Conservation (phyloP, 2,329 filamentous ascomycete species). For the Apiospora saccharicola region DNA sequence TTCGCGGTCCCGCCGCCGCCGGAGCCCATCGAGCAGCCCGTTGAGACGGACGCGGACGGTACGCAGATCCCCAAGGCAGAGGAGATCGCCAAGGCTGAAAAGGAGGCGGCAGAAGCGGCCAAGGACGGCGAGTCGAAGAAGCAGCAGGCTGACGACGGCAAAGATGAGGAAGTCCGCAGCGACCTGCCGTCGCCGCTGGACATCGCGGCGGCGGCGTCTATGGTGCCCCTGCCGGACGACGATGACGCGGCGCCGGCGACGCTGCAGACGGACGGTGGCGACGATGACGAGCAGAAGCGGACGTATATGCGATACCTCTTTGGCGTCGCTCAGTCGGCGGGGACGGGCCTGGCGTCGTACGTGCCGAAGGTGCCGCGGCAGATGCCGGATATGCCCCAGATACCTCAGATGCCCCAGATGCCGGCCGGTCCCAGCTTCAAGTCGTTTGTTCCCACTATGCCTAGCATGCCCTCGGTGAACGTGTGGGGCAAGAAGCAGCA, state of each 20-base stretch:
- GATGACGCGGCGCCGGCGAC: constrained; percentile 43
- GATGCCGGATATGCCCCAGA: constrained; percentile 47
- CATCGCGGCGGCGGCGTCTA: constrained; percentile 59
- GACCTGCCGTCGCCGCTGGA: constrained; percentile 56
- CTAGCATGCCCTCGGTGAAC: constrained; percentile 40
- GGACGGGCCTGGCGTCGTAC: constrained; percentile 54
- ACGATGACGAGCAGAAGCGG: constrained; percentile 45
- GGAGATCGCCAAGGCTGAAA: constrained; percentile 32
- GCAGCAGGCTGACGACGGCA: constrained; percentile 24
- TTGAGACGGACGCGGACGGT: constrained; percentile 43
- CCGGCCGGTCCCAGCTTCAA: constrained; percentile 43
- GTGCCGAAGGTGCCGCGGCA: constrained; percentile 53
- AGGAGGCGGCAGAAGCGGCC: constrained; percentile 24
- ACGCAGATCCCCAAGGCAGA: constrained; percentile 41
- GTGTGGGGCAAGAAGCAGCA: constrained; percentile 32
- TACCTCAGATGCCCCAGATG: constrained; percentile 39
- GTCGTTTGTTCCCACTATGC: constrained; percentile 44
- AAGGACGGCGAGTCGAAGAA: neutral
- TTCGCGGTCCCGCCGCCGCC: constrained; percentile 52
- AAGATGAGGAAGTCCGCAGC: constrained; percentile 37
- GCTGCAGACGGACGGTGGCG: constrained; percentile 33
- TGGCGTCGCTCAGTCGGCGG: constrained; percentile 55
- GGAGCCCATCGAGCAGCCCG: constrained; percentile 44
- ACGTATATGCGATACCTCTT: constrained; percentile 60
- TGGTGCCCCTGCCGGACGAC: constrained; percentile 56